Evolutionary conservation across 352 stramenopile genomes (phyloP).

Genomic region (Phytophthora quininea): DNA sequence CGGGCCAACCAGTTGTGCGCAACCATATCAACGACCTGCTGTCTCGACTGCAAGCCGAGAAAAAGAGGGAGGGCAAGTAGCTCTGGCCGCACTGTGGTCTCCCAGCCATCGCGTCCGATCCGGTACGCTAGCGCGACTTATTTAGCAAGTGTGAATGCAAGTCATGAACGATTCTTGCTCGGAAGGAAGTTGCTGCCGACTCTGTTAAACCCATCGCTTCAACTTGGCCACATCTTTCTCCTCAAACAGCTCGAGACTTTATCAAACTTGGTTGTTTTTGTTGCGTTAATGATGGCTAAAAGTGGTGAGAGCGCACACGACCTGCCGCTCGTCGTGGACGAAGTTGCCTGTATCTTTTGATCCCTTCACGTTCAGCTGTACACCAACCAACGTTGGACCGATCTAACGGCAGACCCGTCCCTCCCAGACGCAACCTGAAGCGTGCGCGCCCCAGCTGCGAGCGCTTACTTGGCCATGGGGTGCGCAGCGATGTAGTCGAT

Average conservation of each 20-base stretch:
- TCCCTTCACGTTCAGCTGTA: too few relatives aligned
- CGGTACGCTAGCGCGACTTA: constrained; percentile 15
- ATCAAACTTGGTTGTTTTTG: constrained; percentile 40
- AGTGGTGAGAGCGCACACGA: constrained; percentile 13
- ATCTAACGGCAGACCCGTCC: too few relatives aligned
- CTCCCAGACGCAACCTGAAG: too few relatives aligned
- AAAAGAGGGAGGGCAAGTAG: constrained; percentile 41
- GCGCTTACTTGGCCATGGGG: constrained; percentile 98
- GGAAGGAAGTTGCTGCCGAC: background rate
- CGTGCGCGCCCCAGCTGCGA: background rate
- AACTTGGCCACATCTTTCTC: constrained; percentile 4
- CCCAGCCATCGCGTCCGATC: background rate
- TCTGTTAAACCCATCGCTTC: background rate
- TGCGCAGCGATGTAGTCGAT: constrained; percentile 99
- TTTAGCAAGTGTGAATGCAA: constrained; percentile 33
- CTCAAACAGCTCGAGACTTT: constrained; percentile 18
- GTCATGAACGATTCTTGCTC: constrained; percentile 17
- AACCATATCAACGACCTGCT: constrained; percentile 89
- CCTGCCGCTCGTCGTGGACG: constrained; percentile 5
- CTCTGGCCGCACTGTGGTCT: background rate
- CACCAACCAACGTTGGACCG: too few relatives aligned
- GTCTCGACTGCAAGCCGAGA: constrained; percentile 65
- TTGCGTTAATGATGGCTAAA: constrained; percentile 37
- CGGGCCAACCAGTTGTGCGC: constrained; percentile 82
- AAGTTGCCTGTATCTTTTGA: constrained; percentile 31